A percentile compares a stretch with the other conserved stretches of the same genome.
phyloP scores from a whole-genome alignment of 108 stramenopile species.

The Skeletonema grethae region DNA sequence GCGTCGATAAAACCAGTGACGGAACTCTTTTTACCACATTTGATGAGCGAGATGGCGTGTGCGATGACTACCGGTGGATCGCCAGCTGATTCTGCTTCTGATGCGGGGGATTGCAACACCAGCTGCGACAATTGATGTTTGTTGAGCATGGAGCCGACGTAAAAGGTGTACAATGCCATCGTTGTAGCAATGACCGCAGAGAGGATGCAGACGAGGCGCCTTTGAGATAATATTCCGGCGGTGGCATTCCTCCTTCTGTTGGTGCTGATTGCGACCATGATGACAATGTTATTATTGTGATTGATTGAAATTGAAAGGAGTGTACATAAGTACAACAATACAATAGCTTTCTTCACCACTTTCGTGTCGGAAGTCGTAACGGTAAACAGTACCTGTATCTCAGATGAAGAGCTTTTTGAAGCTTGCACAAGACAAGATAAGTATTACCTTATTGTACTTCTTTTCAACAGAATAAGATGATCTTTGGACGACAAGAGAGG shows the following conservation, averaged over 20 bases:
- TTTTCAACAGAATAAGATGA: no score
- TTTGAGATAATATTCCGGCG: neutral
- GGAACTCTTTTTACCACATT: constrained; percentile 53
- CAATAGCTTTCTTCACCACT: no score
- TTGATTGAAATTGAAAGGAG: no score
- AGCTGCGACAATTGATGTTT: neutral
- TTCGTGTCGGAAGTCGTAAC: no score
- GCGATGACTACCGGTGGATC: constrained; percentile 38
- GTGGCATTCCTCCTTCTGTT: neutral
- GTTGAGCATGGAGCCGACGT: neutral
- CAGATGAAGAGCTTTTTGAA: no score
- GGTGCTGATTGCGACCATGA: constrained; percentile 2
- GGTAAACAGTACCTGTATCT: no score
- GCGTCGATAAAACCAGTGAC: constrained; percentile 58
- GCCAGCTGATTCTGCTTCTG: neutral
- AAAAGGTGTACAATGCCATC: neutral
- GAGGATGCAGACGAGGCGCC: neutral
- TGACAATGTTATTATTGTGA: no score
- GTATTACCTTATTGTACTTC: no score
- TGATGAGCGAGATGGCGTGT: constrained; percentile 75
- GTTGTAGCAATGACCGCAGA: neutral
- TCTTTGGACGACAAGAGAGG: no score
- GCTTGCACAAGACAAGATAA: no score
- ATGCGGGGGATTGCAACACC: neutral
- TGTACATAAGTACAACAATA: no score